These are phyloP conservation scores for Dipteronia sinensis DNA, from an alignment of 345 rosid genomes.

Conservation along the genomic window DNA sequence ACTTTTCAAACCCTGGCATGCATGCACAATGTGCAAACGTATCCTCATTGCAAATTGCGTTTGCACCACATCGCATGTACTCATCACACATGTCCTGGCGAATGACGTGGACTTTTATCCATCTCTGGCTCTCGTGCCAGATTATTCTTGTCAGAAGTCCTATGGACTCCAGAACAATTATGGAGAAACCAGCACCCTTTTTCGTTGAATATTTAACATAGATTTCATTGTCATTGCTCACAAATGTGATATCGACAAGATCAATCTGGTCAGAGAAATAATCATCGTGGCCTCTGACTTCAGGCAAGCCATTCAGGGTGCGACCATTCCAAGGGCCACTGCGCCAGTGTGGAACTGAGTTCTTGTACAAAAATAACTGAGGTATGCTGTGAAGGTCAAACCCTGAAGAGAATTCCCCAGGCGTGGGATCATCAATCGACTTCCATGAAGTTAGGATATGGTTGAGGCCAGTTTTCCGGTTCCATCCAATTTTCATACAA, in stretches of 20 bases:
- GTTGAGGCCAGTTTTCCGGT: conserved; percentile 19
- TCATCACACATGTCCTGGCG: conserved; percentile 30
- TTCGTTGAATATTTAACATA: neutral
- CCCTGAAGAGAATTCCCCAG: conserved; percentile 7
- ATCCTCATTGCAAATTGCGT: conserved; percentile 13
- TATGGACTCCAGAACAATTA: neutral
- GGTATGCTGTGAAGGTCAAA: conserved; percentile 9
- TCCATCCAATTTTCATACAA: conserved; percentile 23
- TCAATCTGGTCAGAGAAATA: neutral
- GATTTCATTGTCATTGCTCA: neutral
- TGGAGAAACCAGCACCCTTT: neutral
- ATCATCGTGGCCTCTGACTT: neutral
- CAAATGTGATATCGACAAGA: neutral
- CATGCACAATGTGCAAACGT: conserved; percentile 2
- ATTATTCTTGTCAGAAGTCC: neutral
- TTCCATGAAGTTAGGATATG: conserved; percentile 30
- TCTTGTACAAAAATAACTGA: conserved; percentile 1
- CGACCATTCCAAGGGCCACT: conserved; percentile 20
- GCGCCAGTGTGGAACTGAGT: conserved; percentile 1
- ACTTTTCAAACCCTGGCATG: conserved; percentile 18
- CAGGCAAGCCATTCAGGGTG: neutral
- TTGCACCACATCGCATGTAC: conserved; percentile 20
- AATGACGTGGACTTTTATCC: neutral
- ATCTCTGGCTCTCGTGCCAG: conserved; percentile 13
- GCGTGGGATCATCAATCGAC: conserved; percentile 25